Percentiles rank a stretch among this genome's conserved stretches.
Conservation (phyloP, 805 yeast genomes). For the Candida vartiovaarae region DNA sequence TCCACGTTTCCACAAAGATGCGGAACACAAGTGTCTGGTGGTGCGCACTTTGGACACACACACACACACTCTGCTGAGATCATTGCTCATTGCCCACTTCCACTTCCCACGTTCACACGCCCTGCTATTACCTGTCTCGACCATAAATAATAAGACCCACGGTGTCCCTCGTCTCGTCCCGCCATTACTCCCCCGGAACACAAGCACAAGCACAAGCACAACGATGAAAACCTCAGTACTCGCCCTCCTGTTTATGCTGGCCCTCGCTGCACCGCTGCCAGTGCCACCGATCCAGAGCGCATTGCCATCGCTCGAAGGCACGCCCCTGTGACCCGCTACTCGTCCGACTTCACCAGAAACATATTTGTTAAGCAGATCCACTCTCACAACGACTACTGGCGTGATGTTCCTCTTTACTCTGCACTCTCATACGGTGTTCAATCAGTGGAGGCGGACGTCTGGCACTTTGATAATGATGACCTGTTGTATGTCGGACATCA, state of each 20-base stretch:
- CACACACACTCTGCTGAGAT: no score
- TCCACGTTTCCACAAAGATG: no score
- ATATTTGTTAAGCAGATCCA: conserved; percentile 38
- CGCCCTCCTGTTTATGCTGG: neutral
- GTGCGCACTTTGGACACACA: no score
- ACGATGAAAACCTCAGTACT: neutral
- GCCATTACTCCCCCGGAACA: no score
- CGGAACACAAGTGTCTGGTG: no score
- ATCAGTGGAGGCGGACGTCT: conserved; percentile 63
- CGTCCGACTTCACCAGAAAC: conserved; percentile 18
- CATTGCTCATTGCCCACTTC: no score
- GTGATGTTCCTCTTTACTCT: conserved; percentile 49
- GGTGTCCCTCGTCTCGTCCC: no score
- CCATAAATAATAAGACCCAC: no score
- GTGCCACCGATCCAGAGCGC: conserved; percentile 15
- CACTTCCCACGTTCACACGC: no score
- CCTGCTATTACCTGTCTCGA: no score
- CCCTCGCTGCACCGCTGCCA: conserved; percentile 3
- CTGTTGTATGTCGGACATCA: conserved; percentile 62
- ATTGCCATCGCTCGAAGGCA: conserved; percentile 11
- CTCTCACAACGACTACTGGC: conserved; percentile 73
- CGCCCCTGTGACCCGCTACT: conserved; percentile 13
- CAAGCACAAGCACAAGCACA: no score
- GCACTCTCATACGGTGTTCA: conserved; percentile 48
- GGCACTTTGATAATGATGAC: conserved; percentile 32